Evolutionary conservation across 441 rosid genomes (phyloP), one percentile per base, ranked within the genome.

Genomic region (Syzygium malaccense): DNA sequence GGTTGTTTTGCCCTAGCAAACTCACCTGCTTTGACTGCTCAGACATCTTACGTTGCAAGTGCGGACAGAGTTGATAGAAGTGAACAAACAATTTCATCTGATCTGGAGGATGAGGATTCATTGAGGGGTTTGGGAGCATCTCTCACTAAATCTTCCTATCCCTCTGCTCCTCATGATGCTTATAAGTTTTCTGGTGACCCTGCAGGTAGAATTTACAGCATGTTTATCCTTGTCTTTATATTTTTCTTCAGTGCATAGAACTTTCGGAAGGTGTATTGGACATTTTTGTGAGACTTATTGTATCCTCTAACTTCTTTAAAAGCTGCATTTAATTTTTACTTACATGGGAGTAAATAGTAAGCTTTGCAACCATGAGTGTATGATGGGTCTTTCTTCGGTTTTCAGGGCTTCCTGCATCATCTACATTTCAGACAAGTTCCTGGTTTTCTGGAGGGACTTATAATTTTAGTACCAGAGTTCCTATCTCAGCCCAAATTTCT

Each of bases 41-140:
- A 91, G 87, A 86, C 90, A 86, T 88, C 93, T 64, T 90, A 86
- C 68, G 62, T 89, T 80, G 89, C 92, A 7, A 92, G 87, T 90
- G 91, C 88, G 55, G 91, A 88, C 88, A 90, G 66, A 90, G 80
- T 78, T 87, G 92, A 91, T 80, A 88, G 92, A 92, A 92, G 90
- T 57, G 89, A 92, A 56, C 93, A 90, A 88, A 54, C 94, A 51
- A 85, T 91, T 57, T 91, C 95, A 88, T 91, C 92, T 60, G 94
- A 92, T 75, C 55, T 88, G 85, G 93, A 92, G 88, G 94, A 93
- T 88, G 91, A 89, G 78, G 91, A 89, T 89, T 92, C 95, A 51
- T 62, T 89, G 86, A 89, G 87, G 85, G 87, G 88, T 78, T 83
- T 86, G 57, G 86, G 89, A 57, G 71, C 90, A 33, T 80, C 94